Base-by-base conservation (phyloP, 768 basidiomycete genomes). In the Ramaria sp. region DNA sequence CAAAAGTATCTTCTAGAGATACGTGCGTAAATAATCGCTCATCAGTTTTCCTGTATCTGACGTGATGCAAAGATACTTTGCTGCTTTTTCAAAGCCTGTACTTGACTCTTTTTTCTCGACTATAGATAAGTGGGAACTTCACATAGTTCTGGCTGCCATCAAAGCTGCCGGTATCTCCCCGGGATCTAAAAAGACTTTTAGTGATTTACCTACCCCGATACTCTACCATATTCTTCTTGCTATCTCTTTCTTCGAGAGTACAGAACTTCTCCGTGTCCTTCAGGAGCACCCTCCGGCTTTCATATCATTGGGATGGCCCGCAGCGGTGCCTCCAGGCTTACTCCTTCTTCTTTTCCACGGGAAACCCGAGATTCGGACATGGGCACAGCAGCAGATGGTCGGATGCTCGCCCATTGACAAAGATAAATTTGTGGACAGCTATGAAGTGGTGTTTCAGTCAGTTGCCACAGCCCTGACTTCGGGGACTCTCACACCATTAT, bases 41-140 rank as follows among this genome's bases (percentile, higher is more conserved):
- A 36, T 55, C 44, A 34, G 10, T 25, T 27, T 30, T 20, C 27
- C 37, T 28, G 18, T 59, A 63, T 56, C 62, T 54, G 56, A 56
- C 55, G 60, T 55, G 27, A 48, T 57, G 32, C 56, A 25, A 57
- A 93, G 89, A 53, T 93, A 85, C 65, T 82, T 93, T 60, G 81
- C 78, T 13, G 80, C 80, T 2, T 91, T 85, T 64, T 61, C 71
- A 1, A 70, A 72, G 1, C 63, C 71, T 18, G 66, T 77, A 36
- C 63, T 85, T 49, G 65, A 68, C 18, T 67, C 65, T 34, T 93
- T 94, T 65, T 85, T 81, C 62, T 58, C 60, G 16, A 75, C 66
- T 22, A 81, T 90, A 44, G 79, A 84, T 53, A 65, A 69, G 32
- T 92, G 86, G 82, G 84, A 91, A 61, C 66, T 78, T 3, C 58